Evolutionary conservation across 2,329 filamentous ascomycete species (phyloP).

Genomic region (Ophiocordyceps sinensis): DNA sequence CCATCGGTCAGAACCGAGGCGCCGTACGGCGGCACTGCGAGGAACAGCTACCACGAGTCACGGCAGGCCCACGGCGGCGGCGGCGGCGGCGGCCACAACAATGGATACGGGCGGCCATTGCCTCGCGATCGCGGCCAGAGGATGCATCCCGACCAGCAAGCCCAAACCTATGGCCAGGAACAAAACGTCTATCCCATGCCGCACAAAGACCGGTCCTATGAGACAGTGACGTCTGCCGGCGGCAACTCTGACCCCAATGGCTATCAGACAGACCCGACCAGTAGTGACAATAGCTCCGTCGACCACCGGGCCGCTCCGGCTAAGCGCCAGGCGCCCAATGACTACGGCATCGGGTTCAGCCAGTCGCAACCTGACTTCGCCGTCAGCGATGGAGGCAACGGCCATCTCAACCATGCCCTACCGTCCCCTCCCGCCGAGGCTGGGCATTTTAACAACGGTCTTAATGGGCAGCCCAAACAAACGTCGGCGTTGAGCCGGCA

Average conservation of each 20-base stretch:
- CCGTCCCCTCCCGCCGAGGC: constrained; percentile 10
- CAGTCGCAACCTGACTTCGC: constrained; percentile 25
- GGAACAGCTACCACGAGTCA: constrained; percentile 29
- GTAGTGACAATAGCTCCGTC: constrained; percentile 85
- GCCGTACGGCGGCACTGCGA: constrained; percentile 25
- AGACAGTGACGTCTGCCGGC: constrained; percentile 71
- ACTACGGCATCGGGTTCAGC: constrained; percentile 48
- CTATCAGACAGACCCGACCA: constrained; percentile 72
- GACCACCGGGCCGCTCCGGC: constrained; percentile 57
- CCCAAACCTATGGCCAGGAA: constrained; percentile 20
- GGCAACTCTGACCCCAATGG: constrained; percentile 62
- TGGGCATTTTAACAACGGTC: constrained; percentile 5
- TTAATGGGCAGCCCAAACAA: constrained; percentile 15
- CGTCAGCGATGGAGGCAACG: constrained; percentile 11
- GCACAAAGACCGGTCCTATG: constrained; percentile 66
- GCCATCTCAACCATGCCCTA: constrained; percentile 10
- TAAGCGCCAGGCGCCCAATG: constrained; percentile 42
- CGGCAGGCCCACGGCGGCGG: constrained; percentile 17
- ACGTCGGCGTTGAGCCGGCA: constrained; percentile 14
- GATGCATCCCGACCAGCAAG: constrained; percentile 32
- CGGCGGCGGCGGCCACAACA: constrained; percentile 6
- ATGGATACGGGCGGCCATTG: constrained; percentile 1
- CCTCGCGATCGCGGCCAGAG: constrained; percentile 19
- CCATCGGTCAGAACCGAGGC: constrained; percentile 24
- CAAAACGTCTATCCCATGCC: constrained; percentile 37